Evolutionary conservation across 257 asterid species (phyloP), one percentile per base, ranked within the genome.

Genomic region (Lavandula angustifolia): DNA sequence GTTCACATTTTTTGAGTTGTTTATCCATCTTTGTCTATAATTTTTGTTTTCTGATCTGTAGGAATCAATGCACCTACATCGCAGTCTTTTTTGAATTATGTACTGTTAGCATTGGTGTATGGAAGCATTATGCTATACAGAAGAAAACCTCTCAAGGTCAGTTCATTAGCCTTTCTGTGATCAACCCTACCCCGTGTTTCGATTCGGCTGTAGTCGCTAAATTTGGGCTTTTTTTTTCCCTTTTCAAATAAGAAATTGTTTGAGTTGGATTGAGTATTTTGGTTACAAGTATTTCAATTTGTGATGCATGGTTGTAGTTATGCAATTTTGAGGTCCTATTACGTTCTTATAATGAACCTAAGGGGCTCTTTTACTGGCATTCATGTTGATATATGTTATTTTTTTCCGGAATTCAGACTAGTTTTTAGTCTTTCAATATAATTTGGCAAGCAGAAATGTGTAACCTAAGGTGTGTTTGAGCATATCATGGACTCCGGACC

Each of bases 21-120:
- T n/a, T n/a, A n/a, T n/a, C n/a, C n/a, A n/a, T n/a, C 44, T 42
- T 31, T 32, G 52, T 46, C 11, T 49, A 48, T 32, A 3, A 53
- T 48, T 55, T 46, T 64, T 71, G 38, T 72, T 35, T 73, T 34
- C 71, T 9, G 47, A 60, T 40, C n/a, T 6, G 12, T 67, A 94
- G 99, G 99, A 64, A 85, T 94, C 33, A 94, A 89, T 76, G 97
- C 96, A 69, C 96, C 99, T 34, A 94, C 99, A 37, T 89, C 99
- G 40, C 99, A 94, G 87, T 94, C 99, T 48, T 87, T 94, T 70
- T 66, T 94, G 54, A 94, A 94, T 76, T 94, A 94, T 78, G 85
- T 82, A 32, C 75, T 87, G n/a, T 79, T 94, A 87, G 92, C 94
- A 14, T 76, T 89, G 73, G 75, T 83, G 56, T 89, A 90, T 71